These are phyloP conservation scores for Boletus vermiculosoides DNA, from an alignment of 768 basidiomycete species.

Conservation along the genomic window DNA sequence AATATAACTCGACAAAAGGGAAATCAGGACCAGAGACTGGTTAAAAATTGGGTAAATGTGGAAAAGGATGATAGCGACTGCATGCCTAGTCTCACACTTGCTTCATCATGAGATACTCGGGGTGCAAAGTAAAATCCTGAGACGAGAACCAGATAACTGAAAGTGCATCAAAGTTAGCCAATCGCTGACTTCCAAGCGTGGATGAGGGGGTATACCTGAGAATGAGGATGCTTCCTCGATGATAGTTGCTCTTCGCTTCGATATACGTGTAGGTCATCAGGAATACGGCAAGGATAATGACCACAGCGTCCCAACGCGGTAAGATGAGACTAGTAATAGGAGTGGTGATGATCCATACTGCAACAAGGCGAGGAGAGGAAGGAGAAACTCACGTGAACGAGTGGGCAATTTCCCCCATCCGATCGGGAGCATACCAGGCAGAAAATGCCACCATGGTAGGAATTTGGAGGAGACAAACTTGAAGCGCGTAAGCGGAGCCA, in stretches of 20 bases:
- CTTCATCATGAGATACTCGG: slow-evolving; percentile 24
- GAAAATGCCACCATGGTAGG: slow-evolving; percentile 99
- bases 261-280: slow-evolving; percentile 98
- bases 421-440: slow-evolving; percentile 86
- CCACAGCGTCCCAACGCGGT: slow-evolving; percentile 97
- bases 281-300: slow-evolving; percentile 94
- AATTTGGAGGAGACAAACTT: slow-evolving; percentile 96
- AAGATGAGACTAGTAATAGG: slow-evolving; percentile 74
- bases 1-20: not conserved
- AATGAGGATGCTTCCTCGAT: slow-evolving; percentile 93
- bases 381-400: slow-evolving; percentile 82
- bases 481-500: slow-evolving; percentile 96
- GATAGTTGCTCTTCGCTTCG: slow-evolving; percentile 98
- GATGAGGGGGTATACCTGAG: slow-evolving; percentile 59
- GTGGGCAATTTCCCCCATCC: slow-evolving; percentile 82
- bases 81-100: slow-evolving; percentile 7
- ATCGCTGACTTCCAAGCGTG: not conserved
- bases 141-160: slow-evolving; percentile 85
- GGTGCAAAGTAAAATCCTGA: slow-evolving; percentile 95
- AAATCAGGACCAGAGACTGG: slow-evolving; percentile 15
- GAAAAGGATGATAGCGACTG: slow-evolving; percentile 5
- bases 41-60: slow-evolving; percentile 7
- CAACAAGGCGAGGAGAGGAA: not conserved
- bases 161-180: not conserved
- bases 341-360: slow-evolving; percentile 2